Base-by-base conservation (phyloP, 2,329 filamentous ascomycete species). In the Remersonia thermophila region DNA sequence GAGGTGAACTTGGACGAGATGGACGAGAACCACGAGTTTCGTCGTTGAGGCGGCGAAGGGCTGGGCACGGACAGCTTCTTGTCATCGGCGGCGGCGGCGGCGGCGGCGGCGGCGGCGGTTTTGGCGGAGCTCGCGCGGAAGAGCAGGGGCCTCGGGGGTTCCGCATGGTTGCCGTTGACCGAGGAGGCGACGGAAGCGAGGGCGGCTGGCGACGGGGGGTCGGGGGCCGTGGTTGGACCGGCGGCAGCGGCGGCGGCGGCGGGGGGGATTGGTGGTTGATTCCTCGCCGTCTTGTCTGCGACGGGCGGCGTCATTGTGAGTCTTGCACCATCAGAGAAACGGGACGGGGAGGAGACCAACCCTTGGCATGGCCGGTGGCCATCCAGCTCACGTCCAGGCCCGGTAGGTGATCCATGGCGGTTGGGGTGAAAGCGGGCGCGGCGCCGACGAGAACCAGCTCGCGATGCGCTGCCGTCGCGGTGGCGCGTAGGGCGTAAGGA, bases 1-100 rank as follows among this genome's bases (percentile, higher is more conserved):
- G 83, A 77, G 3, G 83, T 86, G 62, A 96, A 94, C 55, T 93
- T 95, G 47, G 84, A 89, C 45, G 85, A 93, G 47, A 96, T 76
- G 53, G 77, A 94, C 38, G 83, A 84, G 52, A 96, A 87, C 91
- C 91, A 98, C 11, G 87, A 94, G 43, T 77, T 79, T 45, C 85
- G 72, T 36, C 74, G 67, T 31, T 65, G 61, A 6, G 62, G 57
- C 7, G 62, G 57, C 2, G 63, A 58, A 13, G 58, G 35, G 49
- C 52, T 41, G 37, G 48, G 17, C 27, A 59, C 46, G 37, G 49
- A 52, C 30, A 36, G 44, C 36, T 26, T 55, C 49, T 52, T 58
- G 23, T 58, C 55, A 26, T 49, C 51, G 27, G 5, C 27, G 25
- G 25, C 1, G 60, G 56, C n/a, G n/a, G n/a, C n/a, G n/a, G n/a